Evolutionary conservation across 2,329 filamentous ascomycete genomes (phyloP), one percentile per base, ranked within the genome.

Genomic region (Chrysoporthe deuterocubensis): DNA sequence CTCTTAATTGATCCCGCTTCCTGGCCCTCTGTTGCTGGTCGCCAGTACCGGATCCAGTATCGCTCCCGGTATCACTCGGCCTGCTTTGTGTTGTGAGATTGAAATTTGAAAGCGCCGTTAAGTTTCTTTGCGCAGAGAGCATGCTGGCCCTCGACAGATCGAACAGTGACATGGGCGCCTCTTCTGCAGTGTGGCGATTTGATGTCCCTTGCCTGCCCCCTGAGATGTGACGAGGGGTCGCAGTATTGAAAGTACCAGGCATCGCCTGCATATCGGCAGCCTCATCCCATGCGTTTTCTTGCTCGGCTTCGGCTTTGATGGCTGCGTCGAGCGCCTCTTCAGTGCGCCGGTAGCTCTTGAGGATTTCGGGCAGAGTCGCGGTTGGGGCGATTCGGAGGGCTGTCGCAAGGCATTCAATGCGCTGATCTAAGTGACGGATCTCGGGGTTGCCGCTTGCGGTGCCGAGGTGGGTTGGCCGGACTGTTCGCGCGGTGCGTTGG

Each of bases 391-490:
- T 86, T 9, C 92, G 85, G 21, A 96, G 82, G 1, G 93, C 91
- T 14, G 91, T 89, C 1, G 91, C 89, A 2, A 96, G 82, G 48
- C 94, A 91, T 73, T 95, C 93, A 75, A 94, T 92, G 32, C 92
- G 88, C 75, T 95, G 92, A 73, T 95, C 91, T 0, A 96, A 81
- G 71, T 92, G 89, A 42, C 92, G 86, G 64, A 96, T 86, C 67
- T 89, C 82, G 37, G 83, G 79, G 77, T 89, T 85, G 72, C 85
- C 84, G 74, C 82, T 88, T 18, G 85, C 82, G 43, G 87, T 88
- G 57, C 88, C 84, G 32, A 89, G 78, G 73, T 89, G 87, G 1
- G 86, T 89, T 4, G 87, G 87, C 37, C 81, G 83, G 32, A 84
- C 73, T 0, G 87, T 89, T 44, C 79, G 79, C 18, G 80, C 74